A percentile compares a stretch with the other conserved stretches of the same genome.
Evolutionary conservation across 345 rosid species (phyloP).

Genomic region (Syzygium grande): DNA sequence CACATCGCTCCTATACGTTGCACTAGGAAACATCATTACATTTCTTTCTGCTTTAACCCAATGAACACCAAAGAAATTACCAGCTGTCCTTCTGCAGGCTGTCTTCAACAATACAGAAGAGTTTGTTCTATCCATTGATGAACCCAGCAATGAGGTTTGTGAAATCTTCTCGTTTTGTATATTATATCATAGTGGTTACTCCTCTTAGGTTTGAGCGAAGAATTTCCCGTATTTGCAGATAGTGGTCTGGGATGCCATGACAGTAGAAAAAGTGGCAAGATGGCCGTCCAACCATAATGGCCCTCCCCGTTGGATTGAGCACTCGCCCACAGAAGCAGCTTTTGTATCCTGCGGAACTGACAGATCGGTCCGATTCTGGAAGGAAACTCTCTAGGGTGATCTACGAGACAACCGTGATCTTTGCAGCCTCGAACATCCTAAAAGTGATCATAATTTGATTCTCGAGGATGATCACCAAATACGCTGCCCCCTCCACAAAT

Average conservation of each 20-base stretch:
- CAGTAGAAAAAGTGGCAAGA: conserved; percentile 61
- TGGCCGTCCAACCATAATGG: conserved; percentile 73
- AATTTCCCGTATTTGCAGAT: conserved; percentile 29
- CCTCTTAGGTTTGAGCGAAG: neutral
- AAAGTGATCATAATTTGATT: neutral
- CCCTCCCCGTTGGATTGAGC: conserved; percentile 78
- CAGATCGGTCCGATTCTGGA: conserved; percentile 56
- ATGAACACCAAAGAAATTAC: neutral
- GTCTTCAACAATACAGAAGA: conserved; percentile 76
- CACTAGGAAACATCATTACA: neutral
- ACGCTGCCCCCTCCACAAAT: neutral
- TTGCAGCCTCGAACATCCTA: neutral
- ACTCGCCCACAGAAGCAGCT: conserved; percentile 65
- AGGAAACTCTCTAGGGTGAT: conserved; percentile 20
- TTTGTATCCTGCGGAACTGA: conserved; percentile 56
- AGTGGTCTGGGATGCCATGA: conserved; percentile 73
- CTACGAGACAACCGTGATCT: neutral
- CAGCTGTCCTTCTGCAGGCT: conserved; percentile 39
- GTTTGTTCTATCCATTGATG: conserved; percentile 61
- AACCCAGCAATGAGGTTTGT: conserved; percentile 50
- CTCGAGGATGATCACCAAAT: neutral
- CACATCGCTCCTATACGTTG: neutral
- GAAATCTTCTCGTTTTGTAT: neutral
- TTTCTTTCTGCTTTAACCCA: neutral
- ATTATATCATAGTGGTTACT: neutral